Base-by-base conservation (phyloP, 2,329 filamentous ascomycete genomes). In the Diaporthe humulicola region DNA sequence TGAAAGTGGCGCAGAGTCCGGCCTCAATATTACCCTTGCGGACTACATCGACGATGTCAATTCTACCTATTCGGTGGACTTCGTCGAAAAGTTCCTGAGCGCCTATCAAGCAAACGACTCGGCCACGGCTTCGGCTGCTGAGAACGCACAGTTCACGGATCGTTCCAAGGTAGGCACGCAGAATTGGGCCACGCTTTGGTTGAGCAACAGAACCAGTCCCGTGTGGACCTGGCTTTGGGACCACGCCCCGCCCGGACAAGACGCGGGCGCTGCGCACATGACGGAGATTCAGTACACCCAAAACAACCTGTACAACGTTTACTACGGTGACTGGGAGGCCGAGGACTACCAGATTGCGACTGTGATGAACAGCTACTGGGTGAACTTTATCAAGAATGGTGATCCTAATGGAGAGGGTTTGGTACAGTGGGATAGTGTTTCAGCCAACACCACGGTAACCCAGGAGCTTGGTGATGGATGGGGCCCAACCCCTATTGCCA, bases 241-340 rank as follows among this genome's bases (percentile, higher is more conserved):
- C 36, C 83, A 84, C 64, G 82, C 82, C 3, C 83, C 81, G 1
- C 83, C 83, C 0, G 81, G 82, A 10, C 82, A 84, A 71, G 52
- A 70, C 57, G 77, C 77, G 61, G 84, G 84, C 9, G 83, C 84
- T 8, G 82, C 80, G 75, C 83, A 85, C 73, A 78, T 79, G 77
- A 81, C 81, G 1, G 84, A 85, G 79, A 83, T 85, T 71, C 81
- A 81, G 74, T 85, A 85, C 73, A 80, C 79, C 1, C 77, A 83
- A 40, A 84, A 85, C 74, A 81, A 81, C 58, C 78, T 85, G 17
- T 84, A 84, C 73, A 54, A 64, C 40, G 61, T 54, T 38, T 45
- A 74, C 52, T 64, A n/a, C 17, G 30, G 54, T 10, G 40, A 58
- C 1, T 74, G 66, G 64, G 66, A 64, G 56, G 64, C 66, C 45